Percentiles rank a stretch among this genome's conserved stretches.
Conservation (phyloP, 1,284 basidiomycete genomes). For the Ganoderma leucocontextum region DNA sequence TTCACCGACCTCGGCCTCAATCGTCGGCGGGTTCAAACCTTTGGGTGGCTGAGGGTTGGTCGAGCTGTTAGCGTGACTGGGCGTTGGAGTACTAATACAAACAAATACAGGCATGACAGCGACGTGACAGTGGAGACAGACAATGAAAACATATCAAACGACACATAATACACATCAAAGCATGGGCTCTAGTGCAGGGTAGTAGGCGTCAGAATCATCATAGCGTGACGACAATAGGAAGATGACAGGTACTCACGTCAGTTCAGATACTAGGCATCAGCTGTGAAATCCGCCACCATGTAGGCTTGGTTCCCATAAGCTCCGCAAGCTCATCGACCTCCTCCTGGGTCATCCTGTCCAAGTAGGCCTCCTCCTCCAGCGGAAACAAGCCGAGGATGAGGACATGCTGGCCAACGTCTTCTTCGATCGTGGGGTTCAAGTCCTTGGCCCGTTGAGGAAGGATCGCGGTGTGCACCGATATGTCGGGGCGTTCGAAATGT, state of each 20-base stretch:
- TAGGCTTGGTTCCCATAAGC: background rate
- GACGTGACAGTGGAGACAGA: no score
- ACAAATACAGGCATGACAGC: no score
- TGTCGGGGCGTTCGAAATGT: background rate
- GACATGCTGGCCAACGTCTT: background rate
- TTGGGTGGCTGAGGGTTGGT: background rate
- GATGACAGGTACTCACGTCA: background rate
- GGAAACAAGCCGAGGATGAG: conserved; percentile 4
- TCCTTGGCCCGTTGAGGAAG: background rate
- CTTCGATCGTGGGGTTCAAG: background rate
- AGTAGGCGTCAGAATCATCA: no score
- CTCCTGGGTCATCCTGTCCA: background rate
- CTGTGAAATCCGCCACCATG: conserved; percentile 2
- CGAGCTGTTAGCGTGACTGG: no score
- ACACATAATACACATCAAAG: no score
- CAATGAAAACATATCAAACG: no score
- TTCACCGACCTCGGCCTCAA: background rate
- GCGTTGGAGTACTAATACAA: no score
- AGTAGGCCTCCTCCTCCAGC: conserved; percentile 1
- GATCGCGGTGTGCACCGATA: background rate
- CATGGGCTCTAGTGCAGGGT: no score
- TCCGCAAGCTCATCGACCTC: background rate
- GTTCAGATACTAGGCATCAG: background rate
- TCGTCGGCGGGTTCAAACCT: background rate
- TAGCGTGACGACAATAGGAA: background rate